A percentile compares a stretch with the other conserved stretches of the same genome.
These are phyloP conservation scores for Globisporangium heterothallicum DNA, from an alignment of 352 stramenopile genomes.

Conservation along the genomic window DNA sequence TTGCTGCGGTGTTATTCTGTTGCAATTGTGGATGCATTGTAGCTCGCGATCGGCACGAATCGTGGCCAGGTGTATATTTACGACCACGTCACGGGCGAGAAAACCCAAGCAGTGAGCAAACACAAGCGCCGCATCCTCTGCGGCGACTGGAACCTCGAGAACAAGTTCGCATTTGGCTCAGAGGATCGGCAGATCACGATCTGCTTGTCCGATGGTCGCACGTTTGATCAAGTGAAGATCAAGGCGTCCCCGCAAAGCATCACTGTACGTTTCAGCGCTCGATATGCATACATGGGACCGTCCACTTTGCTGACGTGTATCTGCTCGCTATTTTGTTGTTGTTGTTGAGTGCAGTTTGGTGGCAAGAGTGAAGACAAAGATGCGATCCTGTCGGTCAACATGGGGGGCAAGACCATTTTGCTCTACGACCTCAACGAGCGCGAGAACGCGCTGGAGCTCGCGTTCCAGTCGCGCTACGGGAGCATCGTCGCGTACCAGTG, in stretches of 20 bases:
- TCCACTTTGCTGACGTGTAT: too few relatives aligned
- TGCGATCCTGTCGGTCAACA: conserved; percentile 85
- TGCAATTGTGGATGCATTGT: conserved; percentile 3
- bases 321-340: background rate
- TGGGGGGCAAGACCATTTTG: conserved; percentile 86
- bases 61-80: conserved; percentile 77
- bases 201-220: conserved; percentile 50
- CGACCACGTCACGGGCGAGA: conserved; percentile 47
- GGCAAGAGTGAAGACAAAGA: conserved; percentile 67
- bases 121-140: conserved; percentile 78
- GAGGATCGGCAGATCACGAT: conserved; percentile 79
- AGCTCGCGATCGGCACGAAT: conserved; percentile 69
- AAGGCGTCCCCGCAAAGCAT: conserved; percentile 65
- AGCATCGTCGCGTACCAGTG: conserved; percentile 87
- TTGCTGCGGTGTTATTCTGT: conserved; percentile 4
- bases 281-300: background rate
- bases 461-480: conserved; percentile 87
- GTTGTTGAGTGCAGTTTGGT: conserved; percentile 48
- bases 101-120: conserved; percentile 56
- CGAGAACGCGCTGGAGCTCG: conserved; percentile 88
- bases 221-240: conserved; percentile 76
- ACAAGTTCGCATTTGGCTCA: conserved; percentile 78
- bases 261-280: conserved; percentile 22
- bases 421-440: conserved; percentile 85
- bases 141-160: conserved; percentile 74